These are phyloP conservation scores for Hortiboletus flavorubellus DNA, from an alignment of 768 basidiomycete genomes.

Conservation along the genomic window DNA sequence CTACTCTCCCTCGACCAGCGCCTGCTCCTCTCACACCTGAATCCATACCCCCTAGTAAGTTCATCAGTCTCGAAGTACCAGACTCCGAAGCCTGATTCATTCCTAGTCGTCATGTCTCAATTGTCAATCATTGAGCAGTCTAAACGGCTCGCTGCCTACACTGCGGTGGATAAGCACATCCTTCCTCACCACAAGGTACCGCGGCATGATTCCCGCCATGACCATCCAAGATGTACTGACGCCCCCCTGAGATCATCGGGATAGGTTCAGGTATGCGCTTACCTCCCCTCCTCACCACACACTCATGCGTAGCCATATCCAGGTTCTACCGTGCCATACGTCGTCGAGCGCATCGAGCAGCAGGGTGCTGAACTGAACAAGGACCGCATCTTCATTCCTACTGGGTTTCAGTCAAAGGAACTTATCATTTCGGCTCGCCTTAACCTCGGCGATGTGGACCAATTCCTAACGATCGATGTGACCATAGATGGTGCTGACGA, in stretches of 20 bases:
- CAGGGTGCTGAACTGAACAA: slow-evolving; percentile 77
- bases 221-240: slow-evolving; percentile 3
- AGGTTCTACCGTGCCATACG: slow-evolving; percentile 95
- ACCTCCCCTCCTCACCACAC: background rate
- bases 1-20: slow-evolving; percentile 7
- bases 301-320: slow-evolving; percentile 1
- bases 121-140: slow-evolving; percentile 61
- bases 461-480: slow-evolving; percentile 89
- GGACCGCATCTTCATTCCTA: slow-evolving; percentile 85
- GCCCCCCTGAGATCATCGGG: slow-evolving; percentile 62
- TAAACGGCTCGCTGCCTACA: slow-evolving; percentile 89
- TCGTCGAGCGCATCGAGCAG: slow-evolving; percentile 89
- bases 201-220: background rate
- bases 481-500: slow-evolving; percentile 98
- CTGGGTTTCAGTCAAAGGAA: slow-evolving; percentile 95
- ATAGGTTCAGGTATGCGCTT: slow-evolving; percentile 69
- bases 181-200: slow-evolving; percentile 76
- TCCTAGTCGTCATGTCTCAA: slow-evolving; percentile 29
- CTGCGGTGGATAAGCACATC: slow-evolving; percentile 90
- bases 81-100: background rate
- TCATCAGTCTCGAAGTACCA: background rate
- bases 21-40: slow-evolving; percentile 1
- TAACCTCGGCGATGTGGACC: slow-evolving; percentile 82
- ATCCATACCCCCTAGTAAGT: slow-evolving; percentile 10
- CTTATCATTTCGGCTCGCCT: slow-evolving; percentile 82